Evolutionary conservation across 495 filamentous ascomycete species (phyloP), one percentile per base, ranked within the genome.

Genomic region (Letharia columbiana): DNA sequence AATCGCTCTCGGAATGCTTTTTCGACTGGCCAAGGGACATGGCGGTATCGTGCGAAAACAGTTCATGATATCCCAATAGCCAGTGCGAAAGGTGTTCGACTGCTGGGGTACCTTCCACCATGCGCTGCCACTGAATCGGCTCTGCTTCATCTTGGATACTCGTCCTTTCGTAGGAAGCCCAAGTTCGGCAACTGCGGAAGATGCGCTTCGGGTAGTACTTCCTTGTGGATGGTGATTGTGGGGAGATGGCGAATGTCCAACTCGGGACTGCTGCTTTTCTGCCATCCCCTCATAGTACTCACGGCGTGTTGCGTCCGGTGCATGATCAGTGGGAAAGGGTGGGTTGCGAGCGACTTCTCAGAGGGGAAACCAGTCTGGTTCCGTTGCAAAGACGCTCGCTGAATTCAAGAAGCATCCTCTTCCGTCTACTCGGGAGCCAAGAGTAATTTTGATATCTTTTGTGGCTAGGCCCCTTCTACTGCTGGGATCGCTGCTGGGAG

Each of bases 31-130:
- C 47, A 11, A 12, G 2, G 9, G 47, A 50, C 10, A 10, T 23
- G 7, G 20, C 10, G 3, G 3, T 28, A 3, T 50, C n/a, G n/a
- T 50, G 47, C 47, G 47, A 12, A 50, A 50, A 28, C 23, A 28
- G 47, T 20, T 50, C 47, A 28, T 50, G 47, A 50, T 50, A 28
- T 50, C 47, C 47, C 47, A 50, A 50, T 50, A 50, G n/a, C 47
- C 47, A 28, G 47, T 50, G n/a, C 20, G 47, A n/a, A 3, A 0
- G 20, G 47, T 50, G 10, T 50, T 50, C n/a, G 20, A 50, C 20
- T 28, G n/a, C 9, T 20, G 47, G n/a, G 7, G 8, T n/a, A 10
- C 28, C 20, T 50, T 50, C n/a, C 47, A n/a, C 47, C 47, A 50
- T 12, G 47, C n/a, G 3, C 47, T 50, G 9, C 47, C 47, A 28